Evolutionary conservation across 2,329 filamentous ascomycete species (phyloP).

Genomic region (Reticulascus tulasneorum): DNA sequence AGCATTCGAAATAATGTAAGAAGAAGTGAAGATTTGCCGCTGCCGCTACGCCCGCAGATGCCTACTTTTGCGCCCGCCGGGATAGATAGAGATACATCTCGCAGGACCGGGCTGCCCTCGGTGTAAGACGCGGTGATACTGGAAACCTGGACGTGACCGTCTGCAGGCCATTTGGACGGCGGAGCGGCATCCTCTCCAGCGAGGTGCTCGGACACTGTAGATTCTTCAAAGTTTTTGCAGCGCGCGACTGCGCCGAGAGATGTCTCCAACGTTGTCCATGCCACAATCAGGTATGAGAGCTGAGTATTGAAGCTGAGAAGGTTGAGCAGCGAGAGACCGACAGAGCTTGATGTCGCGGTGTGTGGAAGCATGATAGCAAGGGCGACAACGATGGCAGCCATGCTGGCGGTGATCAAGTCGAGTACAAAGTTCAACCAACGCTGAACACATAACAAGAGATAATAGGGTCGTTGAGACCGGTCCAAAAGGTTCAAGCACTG

Average conservation of each 20-base stretch:
- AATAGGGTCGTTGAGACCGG: constrained; percentile 26
- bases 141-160: constrained; percentile 13
- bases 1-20: constrained; percentile 43
- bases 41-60: constrained; percentile 3
- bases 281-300: constrained; percentile 17
- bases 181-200: too few species aligned
- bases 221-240: constrained; percentile 6
- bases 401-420: constrained; percentile 24
- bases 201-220: too few species aligned
- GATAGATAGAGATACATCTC: neutral
- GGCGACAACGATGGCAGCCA: constrained; percentile 24
- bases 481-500: constrained; percentile 25
- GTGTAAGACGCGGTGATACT: constrained; percentile 11
- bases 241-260: constrained; percentile 22
- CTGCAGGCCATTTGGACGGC: constrained; percentile 15
- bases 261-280: constrained; percentile 22
- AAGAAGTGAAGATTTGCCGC: constrained; percentile 25
- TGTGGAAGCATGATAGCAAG: constrained; percentile 22
- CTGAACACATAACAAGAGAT: constrained; percentile 27
- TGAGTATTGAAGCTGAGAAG: constrained; percentile 15
- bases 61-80: neutral
- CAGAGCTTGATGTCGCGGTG: constrained; percentile 12
- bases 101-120: neutral
- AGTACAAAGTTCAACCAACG: constrained; percentile 29
- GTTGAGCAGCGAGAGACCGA: constrained; percentile 20